Evolutionary conservation across 1,139 yeast species (phyloP).

Genomic region (Kodamaea alishanica): DNA sequence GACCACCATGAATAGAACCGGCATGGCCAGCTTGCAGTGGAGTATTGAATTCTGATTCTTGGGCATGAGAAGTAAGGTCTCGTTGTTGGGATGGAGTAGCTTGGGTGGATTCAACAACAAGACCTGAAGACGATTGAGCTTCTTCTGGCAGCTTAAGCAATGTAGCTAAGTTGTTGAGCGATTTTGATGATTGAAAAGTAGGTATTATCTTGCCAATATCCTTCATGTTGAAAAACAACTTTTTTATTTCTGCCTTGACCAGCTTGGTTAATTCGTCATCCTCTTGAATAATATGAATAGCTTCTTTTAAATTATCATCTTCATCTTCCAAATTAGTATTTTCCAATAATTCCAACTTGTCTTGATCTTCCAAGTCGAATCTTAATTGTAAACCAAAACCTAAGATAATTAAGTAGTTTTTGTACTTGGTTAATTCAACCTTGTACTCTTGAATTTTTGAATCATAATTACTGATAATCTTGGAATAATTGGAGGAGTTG

Average conservation of each 20-base stretch:
- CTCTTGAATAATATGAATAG: constrained; percentile 6
- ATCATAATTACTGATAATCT: constrained; percentile 37
- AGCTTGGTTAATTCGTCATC: constrained; percentile 34
- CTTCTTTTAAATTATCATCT: constrained; percentile 13
- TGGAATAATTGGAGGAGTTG: constrained; percentile 33
- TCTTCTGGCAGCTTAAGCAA: constrained; percentile 14
- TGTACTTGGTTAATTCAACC: constrained; percentile 43
- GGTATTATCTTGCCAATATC: constrained; percentile 39
- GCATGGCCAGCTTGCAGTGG: constrained; percentile 1
- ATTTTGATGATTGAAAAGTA: constrained; percentile 33
- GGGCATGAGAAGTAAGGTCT: background rate
- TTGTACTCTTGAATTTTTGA: constrained; percentile 41
- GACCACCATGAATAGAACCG: background rate
- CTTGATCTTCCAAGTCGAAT: constrained; percentile 40
- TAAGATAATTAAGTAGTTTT: constrained; percentile 42
- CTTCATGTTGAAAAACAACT: constrained; percentile 33
- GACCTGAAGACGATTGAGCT: background rate
- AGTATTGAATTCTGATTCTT: constrained; percentile 1
- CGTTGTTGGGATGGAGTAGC: background rate
- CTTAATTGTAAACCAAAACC: constrained; percentile 49
- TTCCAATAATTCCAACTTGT: constrained; percentile 17
- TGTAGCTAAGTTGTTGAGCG: constrained; percentile 30
- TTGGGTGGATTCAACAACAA: background rate
- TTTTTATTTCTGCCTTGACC: constrained; percentile 38
- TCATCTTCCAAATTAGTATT: constrained; percentile 10